A percentile compares a stretch with the other conserved stretches of the same genome.
phyloP scores from a whole-genome alignment of 345 rosid genomes.

The Adansonia digitata region DNA sequence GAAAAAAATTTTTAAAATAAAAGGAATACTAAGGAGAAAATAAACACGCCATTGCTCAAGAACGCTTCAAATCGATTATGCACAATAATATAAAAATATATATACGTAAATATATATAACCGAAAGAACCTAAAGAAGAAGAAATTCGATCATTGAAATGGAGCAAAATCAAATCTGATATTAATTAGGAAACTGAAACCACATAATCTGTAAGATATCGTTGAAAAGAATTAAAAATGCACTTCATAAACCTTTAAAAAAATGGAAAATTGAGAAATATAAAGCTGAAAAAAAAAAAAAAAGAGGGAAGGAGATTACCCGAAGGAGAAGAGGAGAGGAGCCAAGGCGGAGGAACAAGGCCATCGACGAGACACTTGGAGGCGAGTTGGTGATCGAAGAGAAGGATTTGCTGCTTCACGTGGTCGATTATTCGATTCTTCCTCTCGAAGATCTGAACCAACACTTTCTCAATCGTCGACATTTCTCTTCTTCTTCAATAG shows the following conservation, averaged over 20 bases:
- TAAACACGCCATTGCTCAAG: background rate
- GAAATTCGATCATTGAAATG: background rate
- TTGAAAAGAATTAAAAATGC: background rate
- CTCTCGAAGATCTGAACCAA: conserved; percentile 64
- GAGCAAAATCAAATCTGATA: background rate
- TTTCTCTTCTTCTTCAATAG: conserved; percentile 6
- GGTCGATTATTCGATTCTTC: conserved; percentile 54
- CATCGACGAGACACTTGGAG: conserved; percentile 60
- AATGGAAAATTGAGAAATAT: background rate
- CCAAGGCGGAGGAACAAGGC: conserved; percentile 70
- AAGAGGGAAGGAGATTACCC: conserved; percentile 27
- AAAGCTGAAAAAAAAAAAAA: background rate
- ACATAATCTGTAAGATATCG: background rate
- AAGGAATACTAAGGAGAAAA: background rate
- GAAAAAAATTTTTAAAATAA: background rate
- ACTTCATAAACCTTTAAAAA: background rate
- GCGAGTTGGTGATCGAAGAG: conserved; percentile 71
- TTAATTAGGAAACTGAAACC: background rate
- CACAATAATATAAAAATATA: background rate
- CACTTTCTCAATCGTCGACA: conserved; percentile 51
- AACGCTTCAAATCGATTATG: background rate
- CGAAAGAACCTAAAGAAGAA: background rate
- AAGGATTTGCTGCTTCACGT: conserved; percentile 50
- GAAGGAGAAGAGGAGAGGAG: conserved; percentile 41
- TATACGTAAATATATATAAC: no score